Conservation (phyloP, 306 rosid genomes). For the Cyamopsis tetragonoloba region DNA sequence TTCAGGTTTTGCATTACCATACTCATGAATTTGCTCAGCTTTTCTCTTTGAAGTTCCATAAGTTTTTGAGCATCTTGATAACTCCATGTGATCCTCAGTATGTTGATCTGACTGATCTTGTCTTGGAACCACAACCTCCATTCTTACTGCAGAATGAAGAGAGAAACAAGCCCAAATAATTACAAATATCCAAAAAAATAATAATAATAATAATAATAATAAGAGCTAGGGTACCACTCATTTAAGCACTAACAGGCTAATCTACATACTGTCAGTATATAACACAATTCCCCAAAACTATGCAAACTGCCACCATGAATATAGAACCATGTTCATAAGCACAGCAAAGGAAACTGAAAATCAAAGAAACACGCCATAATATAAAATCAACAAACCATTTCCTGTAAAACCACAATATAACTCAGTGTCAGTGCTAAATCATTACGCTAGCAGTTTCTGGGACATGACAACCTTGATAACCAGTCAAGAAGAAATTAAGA, state of each 20-base stretch:
- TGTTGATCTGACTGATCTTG: slow-evolving; percentile 15
- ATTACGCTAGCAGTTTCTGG: background rate
- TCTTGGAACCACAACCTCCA: slow-evolving; percentile 42
- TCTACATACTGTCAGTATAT: background rate
- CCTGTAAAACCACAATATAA: background rate
- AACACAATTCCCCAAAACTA: background rate
- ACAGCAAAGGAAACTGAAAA: background rate
- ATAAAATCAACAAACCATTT: background rate
- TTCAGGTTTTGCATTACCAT: background rate
- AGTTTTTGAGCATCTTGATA: slow-evolving; percentile 16
- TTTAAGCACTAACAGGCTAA: background rate
- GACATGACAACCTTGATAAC: background rate
- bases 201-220: too few relatives aligned
- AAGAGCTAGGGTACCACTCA: too few relatives aligned
- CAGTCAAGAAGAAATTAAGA: background rate
- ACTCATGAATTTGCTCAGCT: slow-evolving; percentile 5
- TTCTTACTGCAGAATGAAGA: slow-evolving; percentile 31
- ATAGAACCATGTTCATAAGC: background rate
- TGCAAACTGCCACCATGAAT: background rate
- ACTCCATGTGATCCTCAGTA: slow-evolving; percentile 6
- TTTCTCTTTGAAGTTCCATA: slow-evolving; percentile 23
- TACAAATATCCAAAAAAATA: slow-evolving; percentile 3
- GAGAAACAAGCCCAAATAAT: background rate
- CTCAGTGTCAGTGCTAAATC: background rate
- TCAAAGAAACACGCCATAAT: background rate